phyloP scores from a whole-genome alignment of 148 eudicot species.

The Rhododendron kiyosumense region DNA sequence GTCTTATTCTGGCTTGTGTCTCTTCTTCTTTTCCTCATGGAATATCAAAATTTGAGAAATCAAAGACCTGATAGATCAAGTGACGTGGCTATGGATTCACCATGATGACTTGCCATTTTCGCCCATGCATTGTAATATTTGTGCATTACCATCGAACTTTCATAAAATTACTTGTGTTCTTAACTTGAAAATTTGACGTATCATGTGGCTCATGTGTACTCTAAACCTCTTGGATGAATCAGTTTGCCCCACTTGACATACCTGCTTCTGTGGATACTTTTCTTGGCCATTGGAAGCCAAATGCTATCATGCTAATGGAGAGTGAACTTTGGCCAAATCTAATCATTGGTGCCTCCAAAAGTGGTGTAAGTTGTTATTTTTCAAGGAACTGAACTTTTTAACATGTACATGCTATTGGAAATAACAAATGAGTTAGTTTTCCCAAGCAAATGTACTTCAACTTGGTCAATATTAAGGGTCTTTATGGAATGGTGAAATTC shows the following conservation, averaged over 20 bases:
- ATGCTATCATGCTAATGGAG: constrained; percentile 70
- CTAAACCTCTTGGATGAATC: constrained; percentile 18
- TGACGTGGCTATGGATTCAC: background rate
- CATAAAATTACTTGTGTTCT: background rate
- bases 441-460: constrained; percentile 4
- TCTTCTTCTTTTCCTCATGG: background rate
- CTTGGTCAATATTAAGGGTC: background rate
- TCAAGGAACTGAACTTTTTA: background rate
- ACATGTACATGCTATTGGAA: background rate
- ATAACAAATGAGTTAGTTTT: background rate
- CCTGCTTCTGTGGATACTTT: constrained; percentile 78
- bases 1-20: background rate
- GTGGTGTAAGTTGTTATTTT: constrained; percentile 49
- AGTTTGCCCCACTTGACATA: constrained; percentile 92
- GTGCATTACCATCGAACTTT: background rate
- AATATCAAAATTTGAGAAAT: background rate
- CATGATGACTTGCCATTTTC: background rate
- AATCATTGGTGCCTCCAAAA: constrained; percentile 68
- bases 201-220: background rate
- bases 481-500: background rate
- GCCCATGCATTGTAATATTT: background rate
- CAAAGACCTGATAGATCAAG: background rate
- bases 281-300: constrained; percentile 85
- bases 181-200: background rate
- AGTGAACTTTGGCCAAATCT: constrained; percentile 99